Conservation (phyloP, 805 yeast species). For the Candida alai region DNA sequence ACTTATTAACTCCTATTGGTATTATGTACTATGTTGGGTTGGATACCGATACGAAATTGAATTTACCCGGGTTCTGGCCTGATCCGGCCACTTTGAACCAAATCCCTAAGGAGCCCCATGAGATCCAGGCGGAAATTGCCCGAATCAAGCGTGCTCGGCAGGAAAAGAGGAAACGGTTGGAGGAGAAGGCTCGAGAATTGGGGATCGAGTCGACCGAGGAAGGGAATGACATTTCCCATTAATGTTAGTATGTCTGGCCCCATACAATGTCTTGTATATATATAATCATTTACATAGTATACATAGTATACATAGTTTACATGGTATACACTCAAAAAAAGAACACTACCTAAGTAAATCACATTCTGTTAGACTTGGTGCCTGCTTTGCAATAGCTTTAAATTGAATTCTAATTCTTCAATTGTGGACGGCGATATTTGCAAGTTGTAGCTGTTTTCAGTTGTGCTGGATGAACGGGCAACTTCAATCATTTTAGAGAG, state of each 20-base stretch:
- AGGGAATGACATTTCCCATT: too few relatives aligned
- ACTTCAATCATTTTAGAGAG: conserved; percentile 18
- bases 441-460: too few relatives aligned
- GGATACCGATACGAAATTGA: conserved; percentile 83
- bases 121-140: conserved; percentile 86
- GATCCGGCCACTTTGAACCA: conserved; percentile 89
- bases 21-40: conserved; percentile 92
- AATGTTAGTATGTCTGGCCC: too few relatives aligned
- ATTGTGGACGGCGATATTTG: conserved; percentile 17
- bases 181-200: conserved; percentile 62
- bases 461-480: conserved; percentile 11
- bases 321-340: too few relatives aligned
- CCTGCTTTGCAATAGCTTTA: conserved; percentile 18
- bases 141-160: conserved; percentile 73
- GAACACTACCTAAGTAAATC: too few relatives aligned
- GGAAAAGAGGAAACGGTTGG: conserved; percentile 70
- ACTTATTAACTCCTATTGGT: conserved; percentile 79
- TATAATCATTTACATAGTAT: too few relatives aligned
- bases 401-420: conserved; percentile 24
- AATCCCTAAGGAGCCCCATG: conserved; percentile 90
- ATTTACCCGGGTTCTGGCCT: conserved; percentile 95
- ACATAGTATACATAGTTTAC: too few relatives aligned
- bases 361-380: too few relatives aligned
- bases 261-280: too few relatives aligned
- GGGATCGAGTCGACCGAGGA: conserved; percentile 53